Evolutionary conservation across 2,329 filamentous ascomycete species (phyloP), one percentile per base, ranked within the genome.

Genomic region (Scedosporium aurantiacum): DNA sequence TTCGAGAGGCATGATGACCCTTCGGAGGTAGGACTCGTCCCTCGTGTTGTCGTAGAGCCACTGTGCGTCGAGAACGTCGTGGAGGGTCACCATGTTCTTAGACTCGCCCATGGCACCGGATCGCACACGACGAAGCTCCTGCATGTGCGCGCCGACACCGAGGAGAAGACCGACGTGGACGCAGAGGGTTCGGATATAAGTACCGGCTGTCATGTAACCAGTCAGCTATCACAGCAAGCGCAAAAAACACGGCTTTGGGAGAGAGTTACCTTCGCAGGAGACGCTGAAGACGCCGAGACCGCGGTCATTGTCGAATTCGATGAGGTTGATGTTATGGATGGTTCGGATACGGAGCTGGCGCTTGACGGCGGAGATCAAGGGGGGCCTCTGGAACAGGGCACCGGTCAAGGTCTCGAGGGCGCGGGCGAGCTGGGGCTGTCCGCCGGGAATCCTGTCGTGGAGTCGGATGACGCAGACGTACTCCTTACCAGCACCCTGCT

Each of bases 201-300:
- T 99, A 74, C 94, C 94, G 62, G 91, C 64, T 60, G 32, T 8
- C 23, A 57, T 4, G 18, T 4, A 27, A 50, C 55, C 23, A 60
- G 60, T 32, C 14, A 40, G 23, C 28, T 14, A 14, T 10, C 54
- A 16, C 27, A 16, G 25, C 16, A 32, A 32, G 6, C 25, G 27
- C 25, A 56, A 16, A 5, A 14, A 56, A 32, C 12, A 12, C 14
- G 5, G 54, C 5, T 10, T 27, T 6, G 45, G 7, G 18, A n/a
- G 23, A 47, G 4, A 59, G 43, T 16, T 27, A 60, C 74, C 94
- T 78, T 99, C 94, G 77, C 94, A 99, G 78, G 91, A 96, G 69
- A 97, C 94, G 93, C 94, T 97, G 84, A 99, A 99, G 62, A 97
- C 93, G 75, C 90, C 94, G 43, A 99, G 84, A 75, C 97, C 92